These are phyloP conservation scores for Trichoderma oligosporum DNA, from an alignment of 2,329 filamentous ascomycete genomes.

Conservation along the genomic window DNA sequence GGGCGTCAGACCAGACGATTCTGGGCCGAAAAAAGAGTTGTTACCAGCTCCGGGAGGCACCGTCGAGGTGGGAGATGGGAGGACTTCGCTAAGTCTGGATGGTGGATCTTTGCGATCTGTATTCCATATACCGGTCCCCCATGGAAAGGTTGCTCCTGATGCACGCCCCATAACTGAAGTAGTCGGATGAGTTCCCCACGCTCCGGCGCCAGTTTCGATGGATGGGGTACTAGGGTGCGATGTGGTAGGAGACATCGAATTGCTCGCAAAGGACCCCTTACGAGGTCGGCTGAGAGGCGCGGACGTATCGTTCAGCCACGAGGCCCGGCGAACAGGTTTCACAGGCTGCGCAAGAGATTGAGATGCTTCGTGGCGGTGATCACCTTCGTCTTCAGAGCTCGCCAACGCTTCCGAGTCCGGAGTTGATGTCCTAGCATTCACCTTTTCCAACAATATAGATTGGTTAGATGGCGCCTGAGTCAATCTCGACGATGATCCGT, in stretches of 20 bases:
- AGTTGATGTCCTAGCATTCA: constrained; percentile 75
- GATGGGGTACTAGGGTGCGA: constrained; percentile 80
- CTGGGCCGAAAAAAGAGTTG: constrained; percentile 48
- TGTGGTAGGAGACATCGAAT: constrained; percentile 71
- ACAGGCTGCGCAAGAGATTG: constrained; percentile 47
- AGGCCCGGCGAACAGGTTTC: constrained; percentile 68
- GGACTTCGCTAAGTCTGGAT: constrained; percentile 67
- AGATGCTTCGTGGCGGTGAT: constrained; percentile 56
- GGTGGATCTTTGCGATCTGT: constrained; percentile 73
- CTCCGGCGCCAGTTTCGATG: constrained; percentile 52
- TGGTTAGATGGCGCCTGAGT: constrained; percentile 54
- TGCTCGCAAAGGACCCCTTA: constrained; percentile 73
- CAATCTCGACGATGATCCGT: constrained; percentile 49
- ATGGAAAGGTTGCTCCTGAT: constrained; percentile 57
- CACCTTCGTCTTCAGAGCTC: constrained; percentile 88
- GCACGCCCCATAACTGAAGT: constrained; percentile 48
- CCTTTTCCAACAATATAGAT: constrained; percentile 68
- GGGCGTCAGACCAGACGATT: constrained; percentile 42
- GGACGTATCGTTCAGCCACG: constrained; percentile 81
- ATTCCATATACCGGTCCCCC: constrained; percentile 83
- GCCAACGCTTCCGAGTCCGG: constrained; percentile 91
- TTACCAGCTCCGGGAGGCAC: constrained; percentile 43
- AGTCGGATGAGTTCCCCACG: constrained; percentile 53
- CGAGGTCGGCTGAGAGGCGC: constrained; percentile 61
- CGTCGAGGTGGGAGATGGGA: constrained; percentile 69